phyloP scores from a whole-genome alignment of 2,329 filamentous ascomycete species.

The Daldinia sp. region DNA sequence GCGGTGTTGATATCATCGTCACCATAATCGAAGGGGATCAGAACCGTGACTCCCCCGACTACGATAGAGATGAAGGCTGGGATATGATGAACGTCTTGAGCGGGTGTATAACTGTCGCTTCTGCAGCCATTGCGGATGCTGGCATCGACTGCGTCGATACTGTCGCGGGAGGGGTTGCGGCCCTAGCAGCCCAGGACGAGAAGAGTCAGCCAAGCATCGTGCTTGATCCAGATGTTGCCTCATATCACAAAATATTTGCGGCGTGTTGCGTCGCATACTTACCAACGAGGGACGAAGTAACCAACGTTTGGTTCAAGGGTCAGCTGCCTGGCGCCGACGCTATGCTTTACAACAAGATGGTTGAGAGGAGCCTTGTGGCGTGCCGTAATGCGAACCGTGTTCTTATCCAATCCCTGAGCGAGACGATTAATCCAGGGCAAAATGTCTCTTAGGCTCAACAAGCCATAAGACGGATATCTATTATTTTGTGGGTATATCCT shows the following conservation, averaged over 20 bases:
- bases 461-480: not conserved
- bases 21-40: slow-evolving; percentile 95
- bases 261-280: slow-evolving; percentile 93
- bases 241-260: slow-evolving; percentile 81
- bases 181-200: slow-evolving; percentile 68
- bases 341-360: slow-evolving; percentile 56
- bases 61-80: slow-evolving; percentile 74
- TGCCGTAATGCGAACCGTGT: slow-evolving; percentile 59
- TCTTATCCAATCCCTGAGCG: slow-evolving; percentile 55
- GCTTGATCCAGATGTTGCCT: slow-evolving; percentile 84
- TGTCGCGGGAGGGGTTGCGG: slow-evolving; percentile 89
- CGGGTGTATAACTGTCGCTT: slow-evolving; percentile 92
- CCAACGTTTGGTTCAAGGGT: slow-evolving; percentile 94
- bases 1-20: slow-evolving; percentile 92
- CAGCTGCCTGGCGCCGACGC: slow-evolving; percentile 60
- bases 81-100: slow-evolving; percentile 92
- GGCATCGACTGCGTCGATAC: slow-evolving; percentile 96
- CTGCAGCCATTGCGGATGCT: slow-evolving; percentile 91
- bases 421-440: slow-evolving; percentile 51
- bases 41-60: slow-evolving; percentile 67
- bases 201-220: slow-evolving; percentile 64
- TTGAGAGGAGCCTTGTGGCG: slow-evolving; percentile 58
- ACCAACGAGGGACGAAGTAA: slow-evolving; percentile 87
- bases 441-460: slow-evolving; percentile 42
- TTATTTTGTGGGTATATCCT: not conserved